phyloP scores from a whole-genome alignment of 768 basidiomycete species.

The Naganishia friedmannii region DNA sequence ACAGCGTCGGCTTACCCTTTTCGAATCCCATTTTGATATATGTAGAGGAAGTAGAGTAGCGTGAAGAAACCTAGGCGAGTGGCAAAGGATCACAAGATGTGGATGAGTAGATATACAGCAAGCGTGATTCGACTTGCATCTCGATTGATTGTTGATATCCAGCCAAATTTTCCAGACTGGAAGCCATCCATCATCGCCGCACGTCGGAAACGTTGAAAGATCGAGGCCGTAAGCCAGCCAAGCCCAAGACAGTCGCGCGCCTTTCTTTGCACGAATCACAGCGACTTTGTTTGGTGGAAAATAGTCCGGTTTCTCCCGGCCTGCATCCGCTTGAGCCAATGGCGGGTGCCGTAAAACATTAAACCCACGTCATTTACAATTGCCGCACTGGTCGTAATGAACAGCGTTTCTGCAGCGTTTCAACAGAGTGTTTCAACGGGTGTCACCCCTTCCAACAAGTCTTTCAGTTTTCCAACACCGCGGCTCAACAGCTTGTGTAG shows the following conservation, averaged over 20 bases:
- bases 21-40: conserved; percentile 30
- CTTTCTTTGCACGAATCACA: background rate
- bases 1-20: conserved; percentile 15
- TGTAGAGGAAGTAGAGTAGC: background rate
- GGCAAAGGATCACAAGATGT: background rate
- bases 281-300: conserved; percentile 1
- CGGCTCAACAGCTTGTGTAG: no score
- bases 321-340: conserved; percentile 10
- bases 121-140: background rate
- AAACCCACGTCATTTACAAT: conserved; percentile 6
- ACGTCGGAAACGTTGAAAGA: background rate
- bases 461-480: no score
- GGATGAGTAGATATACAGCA: conserved; percentile 17
- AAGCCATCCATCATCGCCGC: background rate
- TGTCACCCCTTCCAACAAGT: no score
- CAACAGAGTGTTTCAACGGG: no score
- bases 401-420: no score
- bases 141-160: no score
- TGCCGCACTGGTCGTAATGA: no score
- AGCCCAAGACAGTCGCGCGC: background rate
- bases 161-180: no score
- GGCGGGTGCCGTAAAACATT: background rate
- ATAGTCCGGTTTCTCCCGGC: background rate
- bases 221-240: background rate
- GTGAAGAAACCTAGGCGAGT: background rate